Evolutionary conservation across 768 basidiomycete genomes (phyloP).

Genomic region (Thelephora ganbajun): DNA sequence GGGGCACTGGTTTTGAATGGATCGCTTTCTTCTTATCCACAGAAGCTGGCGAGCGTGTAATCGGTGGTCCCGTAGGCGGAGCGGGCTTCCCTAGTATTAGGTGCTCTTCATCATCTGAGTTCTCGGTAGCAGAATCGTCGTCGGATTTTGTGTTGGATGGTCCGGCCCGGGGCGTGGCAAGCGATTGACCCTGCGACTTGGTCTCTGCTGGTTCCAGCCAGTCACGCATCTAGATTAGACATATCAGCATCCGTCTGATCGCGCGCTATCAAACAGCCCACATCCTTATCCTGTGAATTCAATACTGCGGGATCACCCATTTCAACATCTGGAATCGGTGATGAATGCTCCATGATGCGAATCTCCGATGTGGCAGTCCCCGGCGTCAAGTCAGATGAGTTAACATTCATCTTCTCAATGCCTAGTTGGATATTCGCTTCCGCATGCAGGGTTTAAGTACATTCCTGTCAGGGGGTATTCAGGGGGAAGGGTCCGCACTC

Average conservation of each 20-base stretch:
- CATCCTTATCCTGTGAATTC: neutral
- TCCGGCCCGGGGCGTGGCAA: neutral
- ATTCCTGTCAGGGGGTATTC: slow-evolving; percentile 5
- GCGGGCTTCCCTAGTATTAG: neutral
- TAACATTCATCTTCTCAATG: slow-evolving; percentile 20
- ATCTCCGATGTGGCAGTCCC: slow-evolving; percentile 3
- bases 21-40: no score
- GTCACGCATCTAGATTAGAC: neutral
- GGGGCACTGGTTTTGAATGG: neutral
- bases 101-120: slow-evolving; percentile 10
- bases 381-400: slow-evolving; percentile 28
- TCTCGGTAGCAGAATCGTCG: slow-evolving; percentile 30
- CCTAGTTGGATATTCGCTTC: no score
- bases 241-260: neutral
- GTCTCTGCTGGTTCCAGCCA: neutral
- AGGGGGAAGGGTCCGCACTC: slow-evolving; percentile 17
- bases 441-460: neutral
- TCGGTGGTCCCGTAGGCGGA: slow-evolving; percentile 1
- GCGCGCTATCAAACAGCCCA: neutral
- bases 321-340: neutral
- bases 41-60: neutral
- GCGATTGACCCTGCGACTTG: neutral
- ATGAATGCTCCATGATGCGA: neutral
- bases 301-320: neutral
- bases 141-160: slow-evolving; percentile 9